Evolutionary conservation across 495 filamentous ascomycete genomes (phyloP), one percentile per base, ranked within the genome.

Genomic region (Penicillium argentinense): DNA sequence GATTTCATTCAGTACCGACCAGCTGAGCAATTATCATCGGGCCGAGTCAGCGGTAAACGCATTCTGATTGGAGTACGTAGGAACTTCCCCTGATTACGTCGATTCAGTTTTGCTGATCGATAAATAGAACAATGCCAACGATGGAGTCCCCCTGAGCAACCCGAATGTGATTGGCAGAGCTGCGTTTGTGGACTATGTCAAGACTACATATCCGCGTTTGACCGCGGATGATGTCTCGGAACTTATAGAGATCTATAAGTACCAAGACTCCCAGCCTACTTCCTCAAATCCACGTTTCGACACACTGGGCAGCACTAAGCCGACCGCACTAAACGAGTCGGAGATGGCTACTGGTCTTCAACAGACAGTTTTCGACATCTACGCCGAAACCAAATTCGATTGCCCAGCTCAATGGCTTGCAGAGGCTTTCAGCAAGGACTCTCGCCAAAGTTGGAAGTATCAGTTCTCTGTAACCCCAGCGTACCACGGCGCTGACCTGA

Each of bases 351-450:
- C 69, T 0, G 71, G 71, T 4, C 77, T 82, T 40, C 74, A 82
- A 36, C 69, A 79, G 44, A 53, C 56, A 0, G 41, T 52, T 1
- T 52, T 59, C 16, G 33, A 59, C 22, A 53, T 86, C 42, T 79
- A 76, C 41, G 78, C 77, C 43, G 84, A 87, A 59, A 76, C 74
- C 9, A 79, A 72, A 5, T 85, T 86, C 42, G 66, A 71, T 51
- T 87, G 82, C 50, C 80, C 82, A 0, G 69, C 79, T 1, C 78
- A 83, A 57, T 87, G 81, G 82, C 67, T 86, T 26, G 81, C 79
- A 7, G 72, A 78, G 22, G 81, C 80, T 12, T 85, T 79, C 56
- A n/a, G 41, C 42, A 17, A 38, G 32, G 1, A 13, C 17, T 24
- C 11, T 21, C 53, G 65, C n/a, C 23, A 49, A 62, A 65, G 69